Percentiles rank a stretch among this genome's conserved stretches.
Conservation (phyloP, 1,139 yeast species). For the Diutina pseudorugosa region DNA sequence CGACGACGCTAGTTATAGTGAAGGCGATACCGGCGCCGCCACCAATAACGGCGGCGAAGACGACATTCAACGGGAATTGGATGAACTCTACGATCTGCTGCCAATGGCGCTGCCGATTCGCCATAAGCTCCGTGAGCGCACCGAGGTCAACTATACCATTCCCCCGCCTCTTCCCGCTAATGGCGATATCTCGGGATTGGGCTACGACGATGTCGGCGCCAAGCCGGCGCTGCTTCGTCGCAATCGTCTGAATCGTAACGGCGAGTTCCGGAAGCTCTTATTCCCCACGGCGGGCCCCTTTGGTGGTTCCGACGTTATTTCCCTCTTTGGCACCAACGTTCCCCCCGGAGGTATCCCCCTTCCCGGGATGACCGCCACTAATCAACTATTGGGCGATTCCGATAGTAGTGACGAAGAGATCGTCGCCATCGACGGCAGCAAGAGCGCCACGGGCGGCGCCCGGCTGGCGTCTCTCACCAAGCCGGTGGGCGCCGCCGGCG, state of each 20-base stretch:
- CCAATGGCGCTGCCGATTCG: conserved; percentile 36
- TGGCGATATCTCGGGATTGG: conserved; percentile 15
- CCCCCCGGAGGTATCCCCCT: conserved; percentile 30
- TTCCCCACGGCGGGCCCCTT: conserved; percentile 97
- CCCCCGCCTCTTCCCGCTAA: conserved; percentile 70
- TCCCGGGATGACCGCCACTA: conserved; percentile 21
- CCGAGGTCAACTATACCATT: conserved; percentile 64
- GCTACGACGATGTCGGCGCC: conserved; percentile 12
- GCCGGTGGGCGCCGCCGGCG: conserved; percentile 2
- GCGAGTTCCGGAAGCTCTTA: conserved; percentile 43
- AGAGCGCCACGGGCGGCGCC: background rate
- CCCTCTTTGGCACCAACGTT: conserved; percentile 59
- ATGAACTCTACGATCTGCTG: conserved; percentile 40
- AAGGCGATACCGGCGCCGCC: background rate
- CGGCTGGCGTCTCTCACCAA: background rate
- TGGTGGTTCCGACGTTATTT: conserved; percentile 81
- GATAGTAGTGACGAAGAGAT: conserved; percentile 63
- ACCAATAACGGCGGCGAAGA: conserved; percentile 12
- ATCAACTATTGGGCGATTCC: conserved; percentile 40
- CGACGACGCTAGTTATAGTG: background rate
- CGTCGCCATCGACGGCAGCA: conserved; percentile 1
- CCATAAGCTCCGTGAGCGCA: conserved; percentile 67
- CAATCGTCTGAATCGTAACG: background rate
- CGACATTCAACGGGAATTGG: conserved; percentile 36
- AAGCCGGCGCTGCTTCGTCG: conserved; percentile 16